A percentile compares a stretch with the other conserved stretches of the same genome.
Evolutionary conservation across 257 asterid genomes (phyloP).

Genomic region (Cruciata laevipes): DNA sequence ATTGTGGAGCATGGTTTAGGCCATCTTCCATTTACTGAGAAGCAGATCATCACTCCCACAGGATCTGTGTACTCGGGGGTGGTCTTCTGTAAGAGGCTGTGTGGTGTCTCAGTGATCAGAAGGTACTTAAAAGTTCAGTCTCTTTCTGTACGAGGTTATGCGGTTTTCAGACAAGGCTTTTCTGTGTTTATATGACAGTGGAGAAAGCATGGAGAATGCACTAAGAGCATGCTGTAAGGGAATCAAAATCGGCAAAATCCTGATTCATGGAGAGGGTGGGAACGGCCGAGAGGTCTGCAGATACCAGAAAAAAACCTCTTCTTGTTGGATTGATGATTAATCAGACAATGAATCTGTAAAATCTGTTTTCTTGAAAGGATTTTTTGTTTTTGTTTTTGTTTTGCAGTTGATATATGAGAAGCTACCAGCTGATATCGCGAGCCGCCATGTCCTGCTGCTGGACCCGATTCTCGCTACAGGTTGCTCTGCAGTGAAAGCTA

Average conservation of each 20-base stretch:
- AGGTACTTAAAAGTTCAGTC: conserved; percentile 36
- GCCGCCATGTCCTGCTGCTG: conserved; percentile 81
- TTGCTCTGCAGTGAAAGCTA: conserved; percentile 77
- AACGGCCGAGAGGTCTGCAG: conserved; percentile 55
- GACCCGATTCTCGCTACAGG: conserved; percentile 99
- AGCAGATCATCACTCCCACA: conserved; percentile 85
- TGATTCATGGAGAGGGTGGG: conserved; percentile 62
- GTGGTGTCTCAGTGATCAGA: conserved; percentile 91
- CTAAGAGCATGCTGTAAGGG: conserved; percentile 93
- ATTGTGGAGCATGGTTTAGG: conserved; percentile 96
- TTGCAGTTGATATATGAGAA: conserved; percentile 86
- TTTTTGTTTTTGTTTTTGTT: neutral
- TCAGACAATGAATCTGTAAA: neutral
- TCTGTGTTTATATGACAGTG: conserved; percentile 34
- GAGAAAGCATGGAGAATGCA: conserved; percentile 99
- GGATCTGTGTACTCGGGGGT: conserved; percentile 86
- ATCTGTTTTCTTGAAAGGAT: too few species aligned
- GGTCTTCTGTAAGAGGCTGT: conserved; percentile 66
- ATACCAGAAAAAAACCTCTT: too few species aligned
- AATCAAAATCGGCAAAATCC: conserved; percentile 85
- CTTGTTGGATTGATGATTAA: too few species aligned
- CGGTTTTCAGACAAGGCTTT: conserved; percentile 23
- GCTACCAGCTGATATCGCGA: conserved; percentile 79
- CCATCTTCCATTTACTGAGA: conserved; percentile 93
- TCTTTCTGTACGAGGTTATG: conserved; percentile 61